Conservation (phyloP, 139 green algal genomes). For the Mychonastes homosphaera region DNA sequence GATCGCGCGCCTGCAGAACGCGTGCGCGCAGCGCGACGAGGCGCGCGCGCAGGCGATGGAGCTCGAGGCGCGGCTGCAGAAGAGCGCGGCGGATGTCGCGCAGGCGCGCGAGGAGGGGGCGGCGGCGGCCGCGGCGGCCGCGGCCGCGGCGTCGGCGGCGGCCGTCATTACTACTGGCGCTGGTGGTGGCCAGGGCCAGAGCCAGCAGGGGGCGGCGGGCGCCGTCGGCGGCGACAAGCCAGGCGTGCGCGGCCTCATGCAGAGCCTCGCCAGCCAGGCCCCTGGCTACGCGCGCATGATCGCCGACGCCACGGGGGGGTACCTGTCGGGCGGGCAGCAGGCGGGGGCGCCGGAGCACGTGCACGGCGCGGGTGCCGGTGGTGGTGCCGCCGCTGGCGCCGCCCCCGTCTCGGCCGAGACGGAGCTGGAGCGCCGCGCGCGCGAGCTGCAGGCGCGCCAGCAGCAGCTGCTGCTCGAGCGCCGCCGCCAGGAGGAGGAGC, state of each 20-base stretch:
- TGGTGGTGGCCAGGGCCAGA: not conserved
- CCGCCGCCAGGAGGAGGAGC: slow-evolving; percentile 74
- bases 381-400: not conserved
- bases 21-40: slow-evolving; percentile 68
- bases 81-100: slow-evolving; percentile 14
- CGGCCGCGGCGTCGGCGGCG: not conserved
- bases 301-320: not conserved
- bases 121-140: not conserved
- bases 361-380: slow-evolving; percentile 2
- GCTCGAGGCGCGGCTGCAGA: slow-evolving; percentile 30
- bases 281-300: slow-evolving; percentile 13
- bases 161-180: not conserved
- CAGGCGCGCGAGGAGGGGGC: slow-evolving; percentile 13
- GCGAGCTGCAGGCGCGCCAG: slow-evolving; percentile 69
- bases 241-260: slow-evolving; percentile 4
- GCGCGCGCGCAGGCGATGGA: slow-evolving; percentile 62
- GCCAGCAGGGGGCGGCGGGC: too few relatives aligned
- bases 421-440: slow-evolving; percentile 59
- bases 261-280: not conserved
- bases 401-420: slow-evolving; percentile 13
- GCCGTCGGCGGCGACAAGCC: not conserved
- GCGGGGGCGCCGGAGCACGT: slow-evolving; percentile 17
- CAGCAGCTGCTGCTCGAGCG: slow-evolving; percentile 79
- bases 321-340: not conserved
- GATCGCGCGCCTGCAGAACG: slow-evolving; percentile 74